Base-by-base conservation (phyloP, 257 asterid genomes). In the Solanum arcanum region DNA sequence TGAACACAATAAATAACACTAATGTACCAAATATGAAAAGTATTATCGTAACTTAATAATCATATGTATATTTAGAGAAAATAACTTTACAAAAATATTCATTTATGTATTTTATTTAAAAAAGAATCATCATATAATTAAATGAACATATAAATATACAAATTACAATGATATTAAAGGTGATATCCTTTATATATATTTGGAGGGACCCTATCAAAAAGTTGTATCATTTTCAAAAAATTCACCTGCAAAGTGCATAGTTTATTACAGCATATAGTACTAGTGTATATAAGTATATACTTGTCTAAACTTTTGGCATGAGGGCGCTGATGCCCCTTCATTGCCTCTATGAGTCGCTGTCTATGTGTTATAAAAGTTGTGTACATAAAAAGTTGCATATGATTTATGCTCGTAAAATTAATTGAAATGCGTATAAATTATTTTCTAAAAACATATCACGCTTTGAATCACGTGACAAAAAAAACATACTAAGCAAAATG, bases 121-220 rank as follows among this genome's bases (percentile, higher is more conserved):
- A 77, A 77, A 77, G 84, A 77, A 44, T 44, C 60, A 42, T 41
- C 12, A 77, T 77, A 2, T 77, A 47, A 25, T 3, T 44, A 42
- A 77, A 42, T 4, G 60, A 33, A 4, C 80, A 35, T 33, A 72
- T 9, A 70, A 2, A 16, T 18, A 72, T 0, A 70, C 15, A 37
- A 35, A 37, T 5, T 5, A 37, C 39, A 33, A 5, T 35, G 27
- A 72, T 35, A 33, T 42, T 73, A 74, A 11, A 74, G 81, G 49
- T 37, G 11, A 20, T 12, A 49, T 37, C 64, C 84, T 29, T 78
- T 78, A 46, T 9, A 46, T 78, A 46, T 44, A 46, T 78, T 44
- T 78, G 64, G 84, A 46, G 84, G 84, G 66, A 46, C 16, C 83
- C 84, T 78, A 78, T 80, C 44, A 80, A 47, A 80, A 80, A 80